Percentiles rank a stretch among this genome's conserved stretches.
phyloP scores from a whole-genome alignment of 2,329 filamentous ascomycete species.

The Sporothrix pallida region DNA sequence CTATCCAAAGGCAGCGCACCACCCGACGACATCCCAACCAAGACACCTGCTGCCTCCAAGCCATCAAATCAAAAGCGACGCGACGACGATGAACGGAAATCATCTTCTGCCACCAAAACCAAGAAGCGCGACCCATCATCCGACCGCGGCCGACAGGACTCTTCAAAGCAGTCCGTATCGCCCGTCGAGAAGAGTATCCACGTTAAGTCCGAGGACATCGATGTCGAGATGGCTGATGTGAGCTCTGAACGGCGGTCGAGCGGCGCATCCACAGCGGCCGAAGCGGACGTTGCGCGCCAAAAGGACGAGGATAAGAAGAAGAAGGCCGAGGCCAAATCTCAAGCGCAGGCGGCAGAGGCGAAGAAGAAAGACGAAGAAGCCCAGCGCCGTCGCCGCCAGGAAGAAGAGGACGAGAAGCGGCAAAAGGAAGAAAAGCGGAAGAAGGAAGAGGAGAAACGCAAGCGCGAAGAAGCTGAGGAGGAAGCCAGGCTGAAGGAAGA shows the following conservation, averaged over 20 bases:
- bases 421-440: constrained; percentile 44
- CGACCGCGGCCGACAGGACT: constrained; percentile 52
- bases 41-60: constrained; percentile 48
- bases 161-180: constrained; percentile 45
- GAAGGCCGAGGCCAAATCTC: constrained; percentile 40
- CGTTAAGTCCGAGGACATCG: constrained; percentile 63
- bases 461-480: constrained; percentile 42
- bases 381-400: constrained; percentile 43
- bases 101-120: constrained; percentile 45
- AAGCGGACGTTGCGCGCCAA: constrained; percentile 42
- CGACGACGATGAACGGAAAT: constrained; percentile 51
- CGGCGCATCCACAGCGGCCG: constrained; percentile 37
- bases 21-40: constrained; percentile 55
- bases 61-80: constrained; percentile 46
- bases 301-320: constrained; percentile 45
- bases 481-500: constrained; percentile 42
- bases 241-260: constrained; percentile 38
- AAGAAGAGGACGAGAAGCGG: constrained; percentile 42
- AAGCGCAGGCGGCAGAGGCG: constrained; percentile 37
- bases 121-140: constrained; percentile 46
- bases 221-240: constrained; percentile 62
- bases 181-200: constrained; percentile 59
- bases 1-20: constrained; percentile 50
- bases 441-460: constrained; percentile 44
- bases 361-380: constrained; percentile 43